phyloP scores from a whole-genome alignment of 2,329 filamentous ascomycete species.

The Lachnellula occidentalis region DNA sequence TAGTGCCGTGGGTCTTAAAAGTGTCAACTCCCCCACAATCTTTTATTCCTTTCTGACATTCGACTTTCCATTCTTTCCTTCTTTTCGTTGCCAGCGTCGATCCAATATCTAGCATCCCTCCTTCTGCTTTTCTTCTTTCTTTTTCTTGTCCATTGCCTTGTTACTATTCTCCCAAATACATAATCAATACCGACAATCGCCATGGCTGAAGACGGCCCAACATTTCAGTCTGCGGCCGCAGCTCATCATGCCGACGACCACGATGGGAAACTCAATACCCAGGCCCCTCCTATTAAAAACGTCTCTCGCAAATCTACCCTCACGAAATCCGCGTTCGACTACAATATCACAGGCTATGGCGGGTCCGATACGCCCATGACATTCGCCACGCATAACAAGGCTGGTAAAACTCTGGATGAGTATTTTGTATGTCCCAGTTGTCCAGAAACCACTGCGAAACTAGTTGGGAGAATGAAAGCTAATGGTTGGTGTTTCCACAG shows the following conservation, averaged over 20 bases:
- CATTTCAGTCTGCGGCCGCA: background rate
- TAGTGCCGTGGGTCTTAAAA: background rate
- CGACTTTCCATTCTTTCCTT: background rate
- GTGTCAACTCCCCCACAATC: background rate
- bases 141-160: background rate
- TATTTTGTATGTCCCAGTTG: constrained; percentile 24
- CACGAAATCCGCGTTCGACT: constrained; percentile 8
- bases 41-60: background rate
- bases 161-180: background rate
- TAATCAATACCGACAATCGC: constrained; percentile 8
- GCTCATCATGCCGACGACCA: background rate
- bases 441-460: background rate
- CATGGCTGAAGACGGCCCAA: constrained; percentile 13
- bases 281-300: background rate
- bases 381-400: background rate
- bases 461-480: background rate
- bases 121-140: background rate
- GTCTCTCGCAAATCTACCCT: constrained; percentile 13
- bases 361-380: constrained; percentile 19
- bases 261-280: background rate
- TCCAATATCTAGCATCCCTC: too few relatives aligned
- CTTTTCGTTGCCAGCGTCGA: too few relatives aligned
- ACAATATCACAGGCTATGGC: background rate
- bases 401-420: constrained; percentile 15
- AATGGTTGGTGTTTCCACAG: constrained; percentile 8